Percentiles rank a stretch among this genome's conserved stretches.
These are phyloP conservation scores for Clavulina sp. DNA, from an alignment of 768 basidiomycete species.

Conservation along the genomic window DNA sequence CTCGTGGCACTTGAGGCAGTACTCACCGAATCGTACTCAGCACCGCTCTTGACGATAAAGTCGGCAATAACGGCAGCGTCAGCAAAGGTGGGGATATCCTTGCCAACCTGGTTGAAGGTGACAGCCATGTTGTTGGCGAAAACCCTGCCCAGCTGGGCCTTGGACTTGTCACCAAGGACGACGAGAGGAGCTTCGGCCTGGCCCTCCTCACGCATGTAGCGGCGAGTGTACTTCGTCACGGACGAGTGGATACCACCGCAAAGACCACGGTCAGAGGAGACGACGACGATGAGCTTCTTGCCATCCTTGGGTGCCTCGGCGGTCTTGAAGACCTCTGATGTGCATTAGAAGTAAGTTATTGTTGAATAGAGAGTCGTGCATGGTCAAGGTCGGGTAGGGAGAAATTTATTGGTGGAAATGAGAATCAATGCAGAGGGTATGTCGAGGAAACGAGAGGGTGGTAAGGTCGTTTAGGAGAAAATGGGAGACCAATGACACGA, in stretches of 20 bases:
- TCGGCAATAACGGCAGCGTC: conserved; percentile 92
- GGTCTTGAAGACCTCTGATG: conserved; percentile 74
- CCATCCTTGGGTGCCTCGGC: conserved; percentile 47
- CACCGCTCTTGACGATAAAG: conserved; percentile 68
- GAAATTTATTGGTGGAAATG: neutral
- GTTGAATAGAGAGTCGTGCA: neutral
- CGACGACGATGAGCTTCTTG: conserved; percentile 74
- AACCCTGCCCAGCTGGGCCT: conserved; percentile 66
- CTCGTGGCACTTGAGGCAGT: neutral
- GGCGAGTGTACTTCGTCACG: conserved; percentile 76
- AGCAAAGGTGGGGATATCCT: conserved; percentile 91
- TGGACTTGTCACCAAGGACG: conserved; percentile 94
- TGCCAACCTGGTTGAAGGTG: conserved; percentile 95
- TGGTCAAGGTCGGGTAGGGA: neutral
- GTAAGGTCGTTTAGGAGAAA: neutral
- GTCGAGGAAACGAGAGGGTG: neutral
- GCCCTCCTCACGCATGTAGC: conserved; percentile 33
- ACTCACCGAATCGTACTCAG: conserved; percentile 63
- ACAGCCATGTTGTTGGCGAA: conserved; percentile 49
- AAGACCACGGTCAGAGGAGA: conserved; percentile 97
- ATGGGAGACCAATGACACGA: too few relatives aligned
- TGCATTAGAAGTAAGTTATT: neutral
- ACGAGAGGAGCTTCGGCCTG: conserved; percentile 53
- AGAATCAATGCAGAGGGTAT: neutral
- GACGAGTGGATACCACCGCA: conserved; percentile 99